phyloP scores from a whole-genome alignment of 2,329 filamentous ascomycete genomes.

The Trichophyton mentagrophytes region DNA sequence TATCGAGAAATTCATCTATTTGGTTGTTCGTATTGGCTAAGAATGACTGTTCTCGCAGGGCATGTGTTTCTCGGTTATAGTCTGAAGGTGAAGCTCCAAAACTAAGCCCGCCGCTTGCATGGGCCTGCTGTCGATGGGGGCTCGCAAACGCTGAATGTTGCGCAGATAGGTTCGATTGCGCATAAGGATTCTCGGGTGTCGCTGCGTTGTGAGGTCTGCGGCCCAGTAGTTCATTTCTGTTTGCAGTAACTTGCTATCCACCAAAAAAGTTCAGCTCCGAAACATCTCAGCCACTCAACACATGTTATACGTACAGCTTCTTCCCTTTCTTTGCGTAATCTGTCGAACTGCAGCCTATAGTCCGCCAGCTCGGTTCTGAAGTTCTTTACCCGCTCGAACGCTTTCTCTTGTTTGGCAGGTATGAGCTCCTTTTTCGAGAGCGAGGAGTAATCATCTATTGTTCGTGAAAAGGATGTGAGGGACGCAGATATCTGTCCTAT shows the following conservation, averaged over 20 bases:
- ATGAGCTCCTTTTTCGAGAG: slow-evolving; percentile 83
- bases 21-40: slow-evolving; percentile 69
- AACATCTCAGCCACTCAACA: not conserved
- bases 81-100: slow-evolving; percentile 41
- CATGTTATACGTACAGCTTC: slow-evolving; percentile 43
- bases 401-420: slow-evolving; percentile 82
- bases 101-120: slow-evolving; percentile 28
- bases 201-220: slow-evolving; percentile 63
- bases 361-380: slow-evolving; percentile 74
- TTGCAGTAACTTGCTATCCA: slow-evolving; percentile 46
- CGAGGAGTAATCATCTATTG: slow-evolving; percentile 79
- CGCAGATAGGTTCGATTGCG: slow-evolving; percentile 41
- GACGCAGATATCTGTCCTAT: slow-evolving; percentile 64
- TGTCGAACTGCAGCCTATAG: slow-evolving; percentile 65
- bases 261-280: not conserved
- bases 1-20: slow-evolving; percentile 85
- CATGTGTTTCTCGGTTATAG: slow-evolving; percentile 63
- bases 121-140: slow-evolving; percentile 18
- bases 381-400: slow-evolving; percentile 67
- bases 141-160: slow-evolving; percentile 31
- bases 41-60: slow-evolving; percentile 80
- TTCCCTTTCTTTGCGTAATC: slow-evolving; percentile 63
- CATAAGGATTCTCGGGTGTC: slow-evolving; percentile 91
- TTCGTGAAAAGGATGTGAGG: slow-evolving; percentile 70
- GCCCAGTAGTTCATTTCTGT: slow-evolving; percentile 71